Conservation (phyloP, 2,329 filamentous ascomycete genomes). For the Arthrobotrys conoides region DNA sequence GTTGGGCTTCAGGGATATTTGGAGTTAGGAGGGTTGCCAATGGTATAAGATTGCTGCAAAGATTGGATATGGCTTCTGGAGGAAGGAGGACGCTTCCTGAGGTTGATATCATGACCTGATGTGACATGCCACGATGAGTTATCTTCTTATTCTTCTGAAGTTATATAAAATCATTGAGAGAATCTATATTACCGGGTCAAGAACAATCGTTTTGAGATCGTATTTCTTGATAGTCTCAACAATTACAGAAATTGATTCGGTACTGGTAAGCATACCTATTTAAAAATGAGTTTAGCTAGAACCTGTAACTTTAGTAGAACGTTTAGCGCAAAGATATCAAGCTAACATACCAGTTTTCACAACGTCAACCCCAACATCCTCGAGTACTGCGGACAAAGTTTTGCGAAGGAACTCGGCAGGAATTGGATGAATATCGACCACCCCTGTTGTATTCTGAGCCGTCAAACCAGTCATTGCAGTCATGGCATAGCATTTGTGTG, state of each 20-base stretch:
- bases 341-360: conserved; percentile 84
- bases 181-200: conserved; percentile 77
- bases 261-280: conserved; percentile 84
- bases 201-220: conserved; percentile 73
- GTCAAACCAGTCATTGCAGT: conserved; percentile 95
- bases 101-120: conserved; percentile 90
- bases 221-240: conserved; percentile 75
- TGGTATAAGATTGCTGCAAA: conserved; percentile 76
- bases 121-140: too few relatives aligned
- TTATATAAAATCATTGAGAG: too few relatives aligned
- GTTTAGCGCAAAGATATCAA: too few relatives aligned
- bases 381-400: conserved; percentile 86
- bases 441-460: conserved; percentile 92
- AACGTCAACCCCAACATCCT: conserved; percentile 88
- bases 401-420: conserved; percentile 84
- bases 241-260: conserved; percentile 78
- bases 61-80: conserved; percentile 74
- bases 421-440: conserved; percentile 83
- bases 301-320: too few relatives aligned
- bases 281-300: background rate
- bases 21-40: conserved; percentile 79
- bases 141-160: too few relatives aligned
- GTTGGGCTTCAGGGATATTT: conserved; percentile 80
- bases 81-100: conserved; percentile 80
- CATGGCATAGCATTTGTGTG: conserved; percentile 95